phyloP scores from a whole-genome alignment of 345 rosid species.

The Heritiera littoralis region DNA sequence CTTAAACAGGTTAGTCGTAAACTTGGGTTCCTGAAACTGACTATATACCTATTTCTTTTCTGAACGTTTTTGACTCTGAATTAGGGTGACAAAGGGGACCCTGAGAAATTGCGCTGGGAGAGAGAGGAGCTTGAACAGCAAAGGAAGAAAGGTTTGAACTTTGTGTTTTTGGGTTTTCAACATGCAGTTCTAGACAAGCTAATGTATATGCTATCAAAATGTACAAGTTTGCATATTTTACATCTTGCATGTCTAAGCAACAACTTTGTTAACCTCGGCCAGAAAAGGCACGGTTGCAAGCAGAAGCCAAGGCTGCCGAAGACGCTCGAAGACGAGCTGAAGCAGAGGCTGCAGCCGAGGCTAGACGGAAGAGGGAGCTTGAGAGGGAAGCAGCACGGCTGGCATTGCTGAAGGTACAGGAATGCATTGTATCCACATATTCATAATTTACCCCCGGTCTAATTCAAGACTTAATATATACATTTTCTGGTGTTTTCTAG shows the following conservation, averaged over 20 bases:
- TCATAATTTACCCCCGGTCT: neutral
- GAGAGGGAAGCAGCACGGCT: slow-evolving; percentile 97
- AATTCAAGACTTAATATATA: slow-evolving; percentile 4
- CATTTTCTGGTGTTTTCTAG: slow-evolving; percentile 41
- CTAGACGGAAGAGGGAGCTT: slow-evolving; percentile 76
- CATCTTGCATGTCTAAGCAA: neutral
- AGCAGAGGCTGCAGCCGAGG: slow-evolving; percentile 87
- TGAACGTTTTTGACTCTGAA: slow-evolving; percentile 18
- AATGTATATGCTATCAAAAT: too few relatives aligned
- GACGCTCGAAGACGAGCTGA: slow-evolving; percentile 80
- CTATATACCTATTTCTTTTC: neutral
- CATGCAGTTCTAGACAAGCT: neutral
- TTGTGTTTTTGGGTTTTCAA: slow-evolving; percentile 6
- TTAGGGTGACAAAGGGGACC: slow-evolving; percentile 75
- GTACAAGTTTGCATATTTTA: neutral
- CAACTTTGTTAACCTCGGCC: slow-evolving; percentile 16
- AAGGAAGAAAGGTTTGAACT: slow-evolving; percentile 65
- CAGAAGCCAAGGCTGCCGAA: slow-evolving; percentile 95
- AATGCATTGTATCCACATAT: neutral
- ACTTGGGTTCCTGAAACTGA: neutral
- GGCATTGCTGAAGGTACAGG: slow-evolving; percentile 70
- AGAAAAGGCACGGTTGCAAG: slow-evolving; percentile 92
- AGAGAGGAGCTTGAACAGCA: slow-evolving; percentile 84
- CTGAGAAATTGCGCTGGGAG: slow-evolving; percentile 76
- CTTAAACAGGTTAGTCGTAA: slow-evolving; percentile 64